phyloP scores from a whole-genome alignment of 164 flowering plant genomes.

The Nymphaea colorata region DNA sequence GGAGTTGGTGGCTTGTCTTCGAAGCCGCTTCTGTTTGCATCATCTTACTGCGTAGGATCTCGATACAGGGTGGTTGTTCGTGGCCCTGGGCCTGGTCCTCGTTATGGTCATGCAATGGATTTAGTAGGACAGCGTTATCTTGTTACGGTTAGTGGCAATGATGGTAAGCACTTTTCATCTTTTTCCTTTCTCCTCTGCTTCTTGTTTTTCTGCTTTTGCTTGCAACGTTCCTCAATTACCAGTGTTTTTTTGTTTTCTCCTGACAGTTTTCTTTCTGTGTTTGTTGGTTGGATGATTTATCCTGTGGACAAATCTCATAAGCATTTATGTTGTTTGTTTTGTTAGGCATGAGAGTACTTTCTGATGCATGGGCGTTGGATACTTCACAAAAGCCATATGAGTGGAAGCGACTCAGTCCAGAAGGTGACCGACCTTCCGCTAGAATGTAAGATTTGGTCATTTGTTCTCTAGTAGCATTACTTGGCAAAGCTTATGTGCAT shows the following conservation, averaged over 20 bases:
- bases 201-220: not conserved
- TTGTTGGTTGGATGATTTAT: too few relatives aligned
- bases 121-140: conserved; percentile 14
- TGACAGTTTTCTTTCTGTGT: not conserved
- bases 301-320: too few relatives aligned
- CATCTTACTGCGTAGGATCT: not conserved
- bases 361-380: conserved; percentile 92
- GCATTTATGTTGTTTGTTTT: not conserved
- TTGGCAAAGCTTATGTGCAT: not conserved
- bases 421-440: conserved; percentile 87
- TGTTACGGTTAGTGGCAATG: conserved; percentile 12
- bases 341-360: conserved; percentile 76
- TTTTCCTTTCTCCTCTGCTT: too few relatives aligned
- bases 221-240: not conserved
- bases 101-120: conserved; percentile 15
- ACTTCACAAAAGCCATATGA: conserved; percentile 89
- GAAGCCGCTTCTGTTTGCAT: not conserved
- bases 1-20: not conserved
- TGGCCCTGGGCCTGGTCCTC: conserved; percentile 15
- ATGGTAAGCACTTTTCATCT: conserved; percentile 4
- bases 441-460: conserved; percentile 50
- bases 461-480: conserved; percentile 1
- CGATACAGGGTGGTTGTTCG: conserved; percentile 11
- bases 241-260: not conserved
- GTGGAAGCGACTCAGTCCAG: conserved; percentile 80